Percentiles rank a stretch among this genome's conserved stretches.
Evolutionary conservation across 768 basidiomycete genomes (phyloP).

Genomic region (Trametes cinnabarina): DNA sequence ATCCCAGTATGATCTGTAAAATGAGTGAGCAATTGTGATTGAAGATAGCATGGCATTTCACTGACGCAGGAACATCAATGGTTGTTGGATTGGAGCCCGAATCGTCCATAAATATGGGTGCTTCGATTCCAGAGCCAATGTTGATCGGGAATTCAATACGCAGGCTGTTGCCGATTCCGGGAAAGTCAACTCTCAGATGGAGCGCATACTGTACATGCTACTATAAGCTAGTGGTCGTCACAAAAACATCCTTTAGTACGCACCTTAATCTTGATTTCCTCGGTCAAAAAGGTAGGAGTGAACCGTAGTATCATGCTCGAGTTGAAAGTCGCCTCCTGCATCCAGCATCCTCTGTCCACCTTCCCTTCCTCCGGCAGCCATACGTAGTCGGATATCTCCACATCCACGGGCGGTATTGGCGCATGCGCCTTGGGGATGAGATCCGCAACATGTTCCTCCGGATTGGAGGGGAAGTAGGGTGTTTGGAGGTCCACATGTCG

Average conservation of each 20-base stretch:
- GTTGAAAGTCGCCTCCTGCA: conserved; percentile 20
- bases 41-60: background rate
- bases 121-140: conserved; percentile 16
- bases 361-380: conserved; percentile 21
- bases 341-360: conserved; percentile 19
- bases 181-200: conserved; percentile 20
- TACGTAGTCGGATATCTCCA: conserved; percentile 15
- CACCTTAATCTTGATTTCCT: conserved; percentile 16
- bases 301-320: conserved; percentile 13
- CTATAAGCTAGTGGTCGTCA: background rate
- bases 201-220: conserved; percentile 8
- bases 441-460: conserved; percentile 13
- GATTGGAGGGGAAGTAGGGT: conserved; percentile 4
- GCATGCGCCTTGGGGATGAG: conserved; percentile 13
- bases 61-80: conserved; percentile 13
- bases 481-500: conserved; percentile 14
- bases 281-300: conserved; percentile 18
- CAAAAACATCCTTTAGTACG: background rate
- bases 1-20: conserved; percentile 10
- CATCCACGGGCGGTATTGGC: conserved; percentile 12
- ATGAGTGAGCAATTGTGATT: background rate
- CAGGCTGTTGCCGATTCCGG: conserved; percentile 20
- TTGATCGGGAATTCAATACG: conserved; percentile 19
- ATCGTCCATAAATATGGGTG: conserved; percentile 4
- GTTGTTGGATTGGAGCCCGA: background rate